phyloP scores from a whole-genome alignment of 2,329 filamentous ascomycete genomes.

The Waltergamsia citrina region DNA sequence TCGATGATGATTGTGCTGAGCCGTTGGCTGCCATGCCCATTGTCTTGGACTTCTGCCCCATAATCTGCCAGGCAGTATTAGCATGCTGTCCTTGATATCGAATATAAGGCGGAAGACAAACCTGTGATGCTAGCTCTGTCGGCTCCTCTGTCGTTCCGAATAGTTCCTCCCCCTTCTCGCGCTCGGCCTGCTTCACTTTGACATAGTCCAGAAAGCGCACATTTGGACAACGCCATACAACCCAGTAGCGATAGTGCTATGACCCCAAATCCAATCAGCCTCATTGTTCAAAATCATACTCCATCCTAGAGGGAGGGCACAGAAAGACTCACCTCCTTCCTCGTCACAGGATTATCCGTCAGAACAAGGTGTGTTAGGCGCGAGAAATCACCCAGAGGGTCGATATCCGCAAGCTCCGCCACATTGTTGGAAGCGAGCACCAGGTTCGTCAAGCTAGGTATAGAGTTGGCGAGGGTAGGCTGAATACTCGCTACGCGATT shows the following conservation, averaged over 20 bases:
- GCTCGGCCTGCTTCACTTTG: slow-evolving; percentile 83
- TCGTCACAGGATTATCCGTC: slow-evolving; percentile 79
- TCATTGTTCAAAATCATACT: background rate
- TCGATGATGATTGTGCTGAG: slow-evolving; percentile 33
- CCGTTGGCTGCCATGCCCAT: slow-evolving; percentile 47
- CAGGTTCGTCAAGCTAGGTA: slow-evolving; percentile 75
- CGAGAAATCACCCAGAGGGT: slow-evolving; percentile 61
- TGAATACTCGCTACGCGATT: slow-evolving; percentile 84
- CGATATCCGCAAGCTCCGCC: slow-evolving; percentile 76
- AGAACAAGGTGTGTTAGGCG: slow-evolving; percentile 72
- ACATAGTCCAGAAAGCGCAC: slow-evolving; percentile 88
- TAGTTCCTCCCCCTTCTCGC: slow-evolving; percentile 63
- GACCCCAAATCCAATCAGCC: slow-evolving; percentile 3
- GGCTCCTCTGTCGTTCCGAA: slow-evolving; percentile 76
- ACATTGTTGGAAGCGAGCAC: slow-evolving; percentile 79
- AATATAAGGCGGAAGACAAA: slow-evolving; percentile 19
- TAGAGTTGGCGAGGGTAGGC: slow-evolving; percentile 58
- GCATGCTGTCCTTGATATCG: too few species aligned
- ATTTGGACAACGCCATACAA: slow-evolving; percentile 76
- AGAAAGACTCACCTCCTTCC: slow-evolving; percentile 71
- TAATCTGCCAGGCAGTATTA: slow-evolving; percentile 44
- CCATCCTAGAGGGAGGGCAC: too few species aligned
- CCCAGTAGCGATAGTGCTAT: slow-evolving; percentile 86
- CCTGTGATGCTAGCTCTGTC: slow-evolving; percentile 68
- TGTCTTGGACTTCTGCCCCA: slow-evolving; percentile 71